Evolutionary conservation across 257 asterid genomes (phyloP), one percentile per base, ranked within the genome.

Genomic region (Nicotiana obtusifolia): DNA sequence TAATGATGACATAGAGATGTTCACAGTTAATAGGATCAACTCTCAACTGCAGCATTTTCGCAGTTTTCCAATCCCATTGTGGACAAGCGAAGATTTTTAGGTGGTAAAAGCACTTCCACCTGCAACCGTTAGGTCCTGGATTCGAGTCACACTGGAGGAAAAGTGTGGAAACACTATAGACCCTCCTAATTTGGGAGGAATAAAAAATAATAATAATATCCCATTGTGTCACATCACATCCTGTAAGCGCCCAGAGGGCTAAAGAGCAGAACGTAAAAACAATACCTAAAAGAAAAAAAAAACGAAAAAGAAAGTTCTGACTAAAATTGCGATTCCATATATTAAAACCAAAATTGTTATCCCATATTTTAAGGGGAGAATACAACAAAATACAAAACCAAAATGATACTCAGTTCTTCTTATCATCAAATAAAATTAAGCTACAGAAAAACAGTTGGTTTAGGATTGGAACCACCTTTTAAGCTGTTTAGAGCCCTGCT

Each of bases 381-480:
- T 33, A 35, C 56, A 64, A 8, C 80, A 75, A 75, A 53, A 65
- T 37, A 37, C 80, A 65, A 24, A 35, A 61, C 14, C 19, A 53
- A 35, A 35, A 53, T 10, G 64, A 65, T 5, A 41, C 15, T 24
- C n/a, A 41, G 44, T n/a, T 73, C n/a, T 82, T 64, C 8, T 31
- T 64, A 52, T 56, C 80, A 24, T 15, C 62, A 75, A 60, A 60
- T 26, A 75, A 75, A 24, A 75, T 49, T 24, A 75, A 24, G 62
- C 62, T 49, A 75, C 62, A 24, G 26, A 4, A 44, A 1, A 19
- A 57, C 83, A 77, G 79, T 13, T 8, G 28, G n/a, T 78, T 88
- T 86, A 88, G 57, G 90, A 83, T 80, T 93, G 96, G 76, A 93
- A 95, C 98, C 99, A 94, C 87, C 97, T 95, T 84, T 88, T 90